Evolutionary conservation across 2,329 filamentous ascomycete species (phyloP).

Genomic region (Fusarium udum): DNA sequence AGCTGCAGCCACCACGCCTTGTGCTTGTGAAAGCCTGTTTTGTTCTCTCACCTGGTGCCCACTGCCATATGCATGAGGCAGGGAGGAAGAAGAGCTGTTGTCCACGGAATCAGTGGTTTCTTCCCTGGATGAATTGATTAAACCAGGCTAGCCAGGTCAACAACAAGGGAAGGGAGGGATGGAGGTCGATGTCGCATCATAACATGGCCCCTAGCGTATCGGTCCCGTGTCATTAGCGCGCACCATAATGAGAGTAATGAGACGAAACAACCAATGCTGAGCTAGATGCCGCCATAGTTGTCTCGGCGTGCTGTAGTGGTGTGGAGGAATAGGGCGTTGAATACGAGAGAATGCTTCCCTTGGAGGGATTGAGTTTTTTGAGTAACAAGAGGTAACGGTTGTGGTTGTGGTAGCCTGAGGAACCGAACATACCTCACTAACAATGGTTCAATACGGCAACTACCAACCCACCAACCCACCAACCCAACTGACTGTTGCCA

Average conservation of each 20-base stretch:
- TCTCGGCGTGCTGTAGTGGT: conserved; percentile 22
- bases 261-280: conserved; percentile 24
- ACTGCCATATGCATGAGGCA: not conserved
- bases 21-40: conserved; percentile 39
- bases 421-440: not conserved
- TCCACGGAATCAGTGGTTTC: conserved; percentile 8
- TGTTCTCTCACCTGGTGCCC: not conserved
- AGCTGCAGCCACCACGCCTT: conserved; percentile 31
- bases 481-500: not conserved
- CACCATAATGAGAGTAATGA: conserved; percentile 14
- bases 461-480: not conserved
- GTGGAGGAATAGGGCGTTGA: conserved; percentile 34
- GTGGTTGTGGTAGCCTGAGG: conserved; percentile 16
- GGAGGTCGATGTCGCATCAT: not conserved
- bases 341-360: conserved; percentile 40
- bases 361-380: conserved; percentile 13
- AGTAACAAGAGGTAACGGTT: not conserved
- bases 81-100: not conserved
- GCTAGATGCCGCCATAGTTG: conserved; percentile 24
- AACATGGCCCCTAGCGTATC: conserved; percentile 26
- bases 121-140: conserved; percentile 3
- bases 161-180: conserved; percentile 17
- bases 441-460: not conserved
- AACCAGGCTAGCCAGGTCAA: not conserved
- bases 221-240: conserved; percentile 28